A percentile compares a stretch with the other conserved stretches of the same genome.
These are phyloP conservation scores for Talaromyces verruculosus DNA, from an alignment of 2,329 filamentous ascomycete species.

Conservation along the genomic window DNA sequence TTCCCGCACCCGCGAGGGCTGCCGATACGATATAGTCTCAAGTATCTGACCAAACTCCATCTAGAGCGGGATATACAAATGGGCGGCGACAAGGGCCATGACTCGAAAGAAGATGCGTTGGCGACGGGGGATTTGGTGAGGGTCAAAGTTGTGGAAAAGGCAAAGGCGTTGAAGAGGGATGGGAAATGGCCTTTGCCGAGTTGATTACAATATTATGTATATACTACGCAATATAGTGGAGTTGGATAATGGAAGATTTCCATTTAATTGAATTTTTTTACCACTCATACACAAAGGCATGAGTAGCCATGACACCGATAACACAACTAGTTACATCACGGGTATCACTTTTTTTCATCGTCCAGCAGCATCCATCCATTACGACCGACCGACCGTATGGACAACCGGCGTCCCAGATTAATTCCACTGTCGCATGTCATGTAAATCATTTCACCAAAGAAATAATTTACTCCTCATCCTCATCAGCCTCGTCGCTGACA, in stretches of 20 bases:
- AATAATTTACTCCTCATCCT: constrained; percentile 88
- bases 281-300: background rate
- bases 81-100: constrained; percentile 68
- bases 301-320: constrained; percentile 14
- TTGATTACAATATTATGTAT: constrained; percentile 39
- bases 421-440: background rate
- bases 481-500: constrained; percentile 94
- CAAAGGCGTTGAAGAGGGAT: constrained; percentile 63
- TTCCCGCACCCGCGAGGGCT: constrained; percentile 77
- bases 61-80: constrained; percentile 78
- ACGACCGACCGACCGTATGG: background rate
- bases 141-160: constrained; percentile 67
- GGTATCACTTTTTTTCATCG: constrained; percentile 8
- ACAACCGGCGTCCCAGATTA: fast-evolving
- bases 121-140: constrained; percentile 85
- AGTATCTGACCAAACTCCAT: constrained; percentile 66
- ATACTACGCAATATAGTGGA: background rate
- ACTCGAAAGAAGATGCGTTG: constrained; percentile 86
- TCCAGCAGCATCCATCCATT: background rate
- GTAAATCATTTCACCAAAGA: constrained; percentile 13
- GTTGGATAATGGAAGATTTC: background rate
- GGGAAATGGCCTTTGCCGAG: constrained; percentile 43
- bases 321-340: constrained; percentile 4
- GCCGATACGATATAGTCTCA: constrained; percentile 76
- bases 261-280: constrained; percentile 2